Percentiles rank a stretch among this genome's conserved stretches.
Conservation (phyloP, 768 basidiomycete genomes). For the Pleurotus tuoliensis region DNA sequence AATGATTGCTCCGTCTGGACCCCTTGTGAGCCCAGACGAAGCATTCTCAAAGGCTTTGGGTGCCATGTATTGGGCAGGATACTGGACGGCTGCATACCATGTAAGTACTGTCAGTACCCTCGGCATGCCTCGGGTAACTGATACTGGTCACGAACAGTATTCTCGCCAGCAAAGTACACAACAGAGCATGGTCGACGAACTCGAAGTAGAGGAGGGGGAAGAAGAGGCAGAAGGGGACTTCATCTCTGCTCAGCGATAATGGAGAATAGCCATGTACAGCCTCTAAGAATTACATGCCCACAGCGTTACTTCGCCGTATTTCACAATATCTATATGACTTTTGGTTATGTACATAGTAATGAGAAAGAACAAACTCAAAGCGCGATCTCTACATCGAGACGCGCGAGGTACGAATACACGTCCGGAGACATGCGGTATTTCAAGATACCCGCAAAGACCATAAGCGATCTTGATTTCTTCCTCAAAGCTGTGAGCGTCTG, state of each 20-base stretch:
- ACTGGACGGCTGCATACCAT: constrained; percentile 85
- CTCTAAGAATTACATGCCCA: neutral
- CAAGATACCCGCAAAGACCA: constrained; percentile 85
- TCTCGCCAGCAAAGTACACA: neutral
- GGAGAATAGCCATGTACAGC: too few species aligned
- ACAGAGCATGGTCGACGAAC: constrained; percentile 12
- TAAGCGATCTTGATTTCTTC: constrained; percentile 79
- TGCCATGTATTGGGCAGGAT: constrained; percentile 86
- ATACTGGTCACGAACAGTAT: neutral
- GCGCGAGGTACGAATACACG: constrained; percentile 83
- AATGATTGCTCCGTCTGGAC: constrained; percentile 29
- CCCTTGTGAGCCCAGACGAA: constrained; percentile 60
- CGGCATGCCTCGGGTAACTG: neutral
- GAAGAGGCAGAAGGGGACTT: constrained; percentile 26
- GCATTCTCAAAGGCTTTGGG: constrained; percentile 71
- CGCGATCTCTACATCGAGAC: constrained; percentile 83
- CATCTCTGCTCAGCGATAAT: constrained; percentile 37
- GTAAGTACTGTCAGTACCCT: constrained; percentile 36
- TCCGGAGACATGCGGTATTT: constrained; percentile 90
- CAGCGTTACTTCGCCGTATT: neutral
- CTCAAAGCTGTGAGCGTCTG: constrained; percentile 66
- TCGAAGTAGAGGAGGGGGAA: constrained; percentile 24
- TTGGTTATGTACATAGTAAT: neutral
- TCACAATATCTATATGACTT: constrained; percentile 4
- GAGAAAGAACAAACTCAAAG: constrained; percentile 31